These are phyloP conservation scores for Venturiaceae sp. DNA, from an alignment of 2,329 filamentous ascomycete genomes.

Conservation along the genomic window DNA sequence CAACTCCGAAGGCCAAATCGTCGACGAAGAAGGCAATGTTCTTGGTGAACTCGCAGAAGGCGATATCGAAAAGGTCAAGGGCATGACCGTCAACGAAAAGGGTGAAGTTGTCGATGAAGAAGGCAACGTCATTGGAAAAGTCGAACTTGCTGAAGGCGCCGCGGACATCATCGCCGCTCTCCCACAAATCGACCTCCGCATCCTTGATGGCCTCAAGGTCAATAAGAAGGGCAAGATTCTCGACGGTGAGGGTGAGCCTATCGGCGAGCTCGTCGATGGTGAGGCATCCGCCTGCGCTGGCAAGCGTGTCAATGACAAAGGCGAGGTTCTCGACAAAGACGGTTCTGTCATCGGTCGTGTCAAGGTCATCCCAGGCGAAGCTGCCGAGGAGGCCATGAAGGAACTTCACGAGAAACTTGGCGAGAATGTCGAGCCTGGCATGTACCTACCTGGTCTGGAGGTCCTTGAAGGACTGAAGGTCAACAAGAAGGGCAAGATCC, in stretches of 20 bases:
- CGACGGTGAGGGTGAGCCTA: slow-evolving; percentile 40
- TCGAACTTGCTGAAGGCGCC: slow-evolving; percentile 39
- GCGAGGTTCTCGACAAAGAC: slow-evolving; percentile 40
- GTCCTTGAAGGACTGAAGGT: slow-evolving; percentile 44
- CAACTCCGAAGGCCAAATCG: slow-evolving; percentile 39
- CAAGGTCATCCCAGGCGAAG: slow-evolving; percentile 37
- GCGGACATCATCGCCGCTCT: slow-evolving; percentile 35
- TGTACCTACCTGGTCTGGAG: slow-evolving; percentile 33
- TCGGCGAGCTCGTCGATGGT: slow-evolving; percentile 39
- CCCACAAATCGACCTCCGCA: slow-evolving; percentile 33
- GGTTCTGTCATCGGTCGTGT: slow-evolving; percentile 41
- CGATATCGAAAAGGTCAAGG: slow-evolving; percentile 36
- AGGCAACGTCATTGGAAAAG: slow-evolving; percentile 39
- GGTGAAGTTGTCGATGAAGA: slow-evolving; percentile 41
- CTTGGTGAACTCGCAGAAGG: slow-evolving; percentile 38
- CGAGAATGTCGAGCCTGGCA: slow-evolving; percentile 13
- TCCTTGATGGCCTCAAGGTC: slow-evolving; percentile 43
- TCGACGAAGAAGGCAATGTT: slow-evolving; percentile 39
- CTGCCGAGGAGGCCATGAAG: slow-evolving; percentile 40
- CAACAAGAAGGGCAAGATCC: slow-evolving; percentile 47
- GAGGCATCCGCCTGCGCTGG: slow-evolving; percentile 33
- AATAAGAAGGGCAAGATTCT: slow-evolving; percentile 48
- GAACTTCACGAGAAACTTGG: slow-evolving; percentile 34
- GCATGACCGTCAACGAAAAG: slow-evolving; percentile 40
- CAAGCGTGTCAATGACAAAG: slow-evolving; percentile 40